Percentiles rank a stretch among this genome's conserved stretches.
Conservation (phyloP, 1,139 yeast genomes). For the Kurtzmaniella quercitrusa region DNA sequence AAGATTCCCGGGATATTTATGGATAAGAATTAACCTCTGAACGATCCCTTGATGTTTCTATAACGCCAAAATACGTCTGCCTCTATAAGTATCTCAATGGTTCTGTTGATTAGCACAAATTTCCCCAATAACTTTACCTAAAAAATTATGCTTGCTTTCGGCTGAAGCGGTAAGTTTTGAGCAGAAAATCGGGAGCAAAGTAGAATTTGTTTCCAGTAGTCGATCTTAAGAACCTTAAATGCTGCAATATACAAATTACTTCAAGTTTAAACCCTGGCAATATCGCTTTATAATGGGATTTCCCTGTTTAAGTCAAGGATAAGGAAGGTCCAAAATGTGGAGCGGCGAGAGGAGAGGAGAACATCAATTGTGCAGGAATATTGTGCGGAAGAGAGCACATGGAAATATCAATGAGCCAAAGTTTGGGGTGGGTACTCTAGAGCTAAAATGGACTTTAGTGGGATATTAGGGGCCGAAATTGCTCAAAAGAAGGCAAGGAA, state of each 20-base stretch:
- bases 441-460: background rate
- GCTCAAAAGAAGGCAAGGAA: background rate
- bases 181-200: no score
- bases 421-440: background rate
- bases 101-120: no score
- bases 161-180: background rate
- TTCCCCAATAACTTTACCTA: background rate
- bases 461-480: background rate
- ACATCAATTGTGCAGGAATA: background rate
- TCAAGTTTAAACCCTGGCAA: background rate
- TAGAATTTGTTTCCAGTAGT: no score
- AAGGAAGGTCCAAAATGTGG: background rate
- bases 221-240: background rate
- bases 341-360: background rate
- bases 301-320: background rate
- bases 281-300: no score
- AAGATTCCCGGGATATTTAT: background rate
- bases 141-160: background rate
- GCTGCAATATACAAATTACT: background rate
- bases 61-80: no score
- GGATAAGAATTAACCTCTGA: background rate
- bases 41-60: background rate
- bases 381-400: background rate
- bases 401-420: background rate
- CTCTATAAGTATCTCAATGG: no score